Evolutionary conservation across 306 rosid genomes (phyloP).

Genomic region (Begonia fuchsioides): DNA sequence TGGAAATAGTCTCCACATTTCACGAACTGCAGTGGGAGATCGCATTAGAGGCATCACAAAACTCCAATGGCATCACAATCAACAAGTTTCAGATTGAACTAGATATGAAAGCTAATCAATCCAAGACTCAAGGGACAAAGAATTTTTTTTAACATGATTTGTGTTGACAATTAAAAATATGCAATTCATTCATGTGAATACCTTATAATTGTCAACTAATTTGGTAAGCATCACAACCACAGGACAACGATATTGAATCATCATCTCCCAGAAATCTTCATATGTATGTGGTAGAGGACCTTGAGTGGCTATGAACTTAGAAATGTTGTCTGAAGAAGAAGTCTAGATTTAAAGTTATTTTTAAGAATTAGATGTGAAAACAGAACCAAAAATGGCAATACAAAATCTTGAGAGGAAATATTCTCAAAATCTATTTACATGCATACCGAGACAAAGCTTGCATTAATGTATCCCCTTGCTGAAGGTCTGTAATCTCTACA

Average conservation of each 20-base stretch:
- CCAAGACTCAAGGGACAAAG: no score
- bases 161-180: no score
- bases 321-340: slow-evolving; percentile 35
- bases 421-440: background rate
- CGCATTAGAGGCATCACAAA: slow-evolving; percentile 1
- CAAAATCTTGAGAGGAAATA: no score
- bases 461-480: slow-evolving; percentile 82
- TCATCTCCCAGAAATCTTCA: slow-evolving; percentile 98
- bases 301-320: slow-evolving; percentile 86
- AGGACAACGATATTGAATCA: slow-evolving; percentile 63
- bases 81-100: background rate
- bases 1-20: slow-evolving; percentile 92
- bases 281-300: slow-evolving; percentile 85
- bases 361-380: no score
- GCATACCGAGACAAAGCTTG: slow-evolving; percentile 57
- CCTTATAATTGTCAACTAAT: slow-evolving; percentile 67
- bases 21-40: slow-evolving; percentile 22
- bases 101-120: no score
- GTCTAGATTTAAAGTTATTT: slow-evolving; percentile 24
- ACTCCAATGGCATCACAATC: no score
- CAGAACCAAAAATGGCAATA: no score
- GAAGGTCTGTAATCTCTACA: slow-evolving; percentile 69
- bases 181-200: slow-evolving; percentile 16
- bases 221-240: slow-evolving; percentile 81
- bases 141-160: no score